A percentile compares a stretch with the other conserved stretches of the same genome.
Evolutionary conservation across 768 basidiomycete genomes (phyloP).

Genomic region (Trichaptum fuscoviolaceum): DNA sequence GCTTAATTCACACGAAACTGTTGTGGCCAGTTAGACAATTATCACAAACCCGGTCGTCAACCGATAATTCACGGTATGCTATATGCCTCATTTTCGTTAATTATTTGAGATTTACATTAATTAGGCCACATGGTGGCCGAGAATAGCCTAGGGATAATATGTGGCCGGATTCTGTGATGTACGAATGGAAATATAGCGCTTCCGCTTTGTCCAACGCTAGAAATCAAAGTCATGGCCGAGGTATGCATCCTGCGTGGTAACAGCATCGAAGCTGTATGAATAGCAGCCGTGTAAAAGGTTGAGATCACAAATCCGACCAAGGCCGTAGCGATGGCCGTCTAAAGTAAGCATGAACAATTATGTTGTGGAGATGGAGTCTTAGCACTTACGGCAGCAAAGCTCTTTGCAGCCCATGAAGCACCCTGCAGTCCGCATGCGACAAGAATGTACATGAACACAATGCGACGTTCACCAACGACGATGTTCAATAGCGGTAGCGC

Average conservation of each 20-base stretch:
- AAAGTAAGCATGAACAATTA: background rate
- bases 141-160: too few relatives aligned
- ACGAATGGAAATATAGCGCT: conserved; percentile 25
- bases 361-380: background rate
- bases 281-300: conserved; percentile 25
- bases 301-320: conserved; percentile 26
- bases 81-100: too few relatives aligned
- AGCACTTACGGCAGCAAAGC: conserved; percentile 14
- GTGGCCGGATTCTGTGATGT: too few relatives aligned
- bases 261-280: conserved; percentile 19
- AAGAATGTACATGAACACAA: conserved; percentile 23
- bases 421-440: conserved; percentile 25
- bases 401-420: conserved; percentile 21
- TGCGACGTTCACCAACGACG: conserved; percentile 24
- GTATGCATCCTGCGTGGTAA: conserved; percentile 24
- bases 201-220: conserved; percentile 24
- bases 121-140: too few relatives aligned
- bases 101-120: too few relatives aligned
- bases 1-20: too few relatives aligned
- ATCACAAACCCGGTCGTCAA: too few relatives aligned
- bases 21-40: too few relatives aligned
- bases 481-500: conserved; percentile 22
- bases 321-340: conserved; percentile 23
- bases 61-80: too few relatives aligned
- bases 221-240: conserved; percentile 25